A percentile compares a stretch with the other conserved stretches of the same genome.
These are phyloP conservation scores for Pseudoperonospora humuli DNA, from an alignment of 352 stramenopile species.

Conservation along the genomic window DNA sequence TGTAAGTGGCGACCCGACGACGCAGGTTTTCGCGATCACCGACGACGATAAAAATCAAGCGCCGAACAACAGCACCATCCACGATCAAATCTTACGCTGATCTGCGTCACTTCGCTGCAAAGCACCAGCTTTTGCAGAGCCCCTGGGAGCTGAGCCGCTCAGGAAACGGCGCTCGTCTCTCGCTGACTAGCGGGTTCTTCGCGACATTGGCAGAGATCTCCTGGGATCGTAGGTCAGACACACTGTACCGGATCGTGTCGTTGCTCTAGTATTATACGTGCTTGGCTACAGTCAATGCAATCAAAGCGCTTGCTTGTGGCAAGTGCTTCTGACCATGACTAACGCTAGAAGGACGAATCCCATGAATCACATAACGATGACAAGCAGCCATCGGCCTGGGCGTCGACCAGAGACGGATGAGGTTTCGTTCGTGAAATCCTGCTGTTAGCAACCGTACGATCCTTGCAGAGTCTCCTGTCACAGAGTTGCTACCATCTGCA, in stretches of 20 bases:
- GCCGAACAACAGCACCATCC: too few relatives aligned
- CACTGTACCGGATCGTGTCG: constrained; percentile 1
- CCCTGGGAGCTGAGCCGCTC: neutral
- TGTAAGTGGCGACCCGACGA: too few relatives aligned
- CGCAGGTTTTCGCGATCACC: too few relatives aligned
- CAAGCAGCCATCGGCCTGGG: constrained; percentile 19
- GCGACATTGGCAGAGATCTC: constrained; percentile 5
- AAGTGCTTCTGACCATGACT: constrained; percentile 11
- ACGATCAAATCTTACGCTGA: too few relatives aligned
- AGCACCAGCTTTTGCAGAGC: too few relatives aligned
- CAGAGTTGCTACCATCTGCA: too few relatives aligned
- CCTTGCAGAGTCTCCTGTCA: too few relatives aligned
- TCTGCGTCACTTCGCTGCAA: too few relatives aligned
- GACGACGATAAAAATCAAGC: too few relatives aligned
- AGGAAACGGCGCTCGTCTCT: constrained; percentile 13
- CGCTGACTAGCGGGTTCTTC: constrained; percentile 14
- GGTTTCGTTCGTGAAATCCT: constrained; percentile 7
- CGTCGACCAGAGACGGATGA: constrained; percentile 10
- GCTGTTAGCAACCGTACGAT: constrained; percentile 1
- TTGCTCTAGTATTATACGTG: too few relatives aligned
- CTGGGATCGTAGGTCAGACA: constrained; percentile 9
- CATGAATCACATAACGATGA: constrained; percentile 13
- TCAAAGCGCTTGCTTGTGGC: neutral
- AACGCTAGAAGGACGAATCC: constrained; percentile 1
- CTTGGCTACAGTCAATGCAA: neutral